A percentile compares a stretch with the other conserved stretches of the same genome.
Conservation (phyloP, 768 basidiomycete genomes). For the Crassisporium funariophilum region DNA sequence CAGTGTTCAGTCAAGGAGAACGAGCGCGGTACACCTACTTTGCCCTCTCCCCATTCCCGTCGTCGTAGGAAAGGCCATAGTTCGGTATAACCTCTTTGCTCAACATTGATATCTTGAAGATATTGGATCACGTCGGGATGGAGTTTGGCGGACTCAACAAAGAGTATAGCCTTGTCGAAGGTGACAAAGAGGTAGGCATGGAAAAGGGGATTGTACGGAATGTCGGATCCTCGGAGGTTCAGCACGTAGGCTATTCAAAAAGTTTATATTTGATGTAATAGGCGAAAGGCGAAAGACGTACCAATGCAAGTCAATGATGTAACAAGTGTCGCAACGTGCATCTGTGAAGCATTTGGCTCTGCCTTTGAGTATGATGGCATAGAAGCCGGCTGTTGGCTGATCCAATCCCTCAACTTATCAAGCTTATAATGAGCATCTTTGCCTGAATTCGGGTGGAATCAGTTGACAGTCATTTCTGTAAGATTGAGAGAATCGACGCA, state of each 20-base stretch:
- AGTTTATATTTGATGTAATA: background rate
- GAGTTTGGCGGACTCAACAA: conserved; percentile 73
- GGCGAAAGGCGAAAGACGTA: conserved; percentile 31
- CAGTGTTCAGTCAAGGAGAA: no score
- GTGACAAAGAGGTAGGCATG: conserved; percentile 83
- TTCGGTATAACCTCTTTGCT: conserved; percentile 69
- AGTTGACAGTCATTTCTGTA: background rate
- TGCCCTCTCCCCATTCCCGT: conserved; percentile 80
- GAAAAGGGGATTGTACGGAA: conserved; percentile 92
- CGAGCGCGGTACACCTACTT: conserved; percentile 55
- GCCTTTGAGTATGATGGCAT: conserved; percentile 64
- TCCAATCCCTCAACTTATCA: conserved; percentile 68
- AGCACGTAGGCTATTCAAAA: conserved; percentile 69
- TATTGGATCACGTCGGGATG: conserved; percentile 59
- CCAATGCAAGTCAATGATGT: conserved; percentile 73
- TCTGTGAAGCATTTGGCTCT: conserved; percentile 60
- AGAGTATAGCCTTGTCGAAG: conserved; percentile 62
- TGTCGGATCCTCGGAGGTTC: conserved; percentile 88
- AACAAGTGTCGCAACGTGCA: conserved; percentile 67
- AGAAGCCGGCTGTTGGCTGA: conserved; percentile 58
- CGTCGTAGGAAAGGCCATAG: conserved; percentile 78
- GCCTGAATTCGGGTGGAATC: conserved; percentile 32
- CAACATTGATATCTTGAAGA: conserved; percentile 56
- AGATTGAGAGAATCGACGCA: conserved; percentile 19
- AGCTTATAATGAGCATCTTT: conserved; percentile 73